Evolutionary conservation across 2,329 filamentous ascomycete species (phyloP).

Genomic region (Cercospora citrullina): DNA sequence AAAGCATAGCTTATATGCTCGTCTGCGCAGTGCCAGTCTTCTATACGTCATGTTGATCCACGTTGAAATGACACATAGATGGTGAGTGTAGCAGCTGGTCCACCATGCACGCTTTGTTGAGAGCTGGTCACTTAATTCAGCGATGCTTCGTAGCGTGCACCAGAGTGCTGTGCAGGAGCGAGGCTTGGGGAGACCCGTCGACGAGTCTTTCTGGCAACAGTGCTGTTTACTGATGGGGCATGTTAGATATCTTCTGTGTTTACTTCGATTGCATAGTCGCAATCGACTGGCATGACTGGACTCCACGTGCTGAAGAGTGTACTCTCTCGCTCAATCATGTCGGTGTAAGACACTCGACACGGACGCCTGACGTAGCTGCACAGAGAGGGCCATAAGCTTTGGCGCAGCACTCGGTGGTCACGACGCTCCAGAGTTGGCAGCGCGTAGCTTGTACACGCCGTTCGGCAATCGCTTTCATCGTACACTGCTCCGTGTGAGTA

Average conservation of each 20-base stretch:
- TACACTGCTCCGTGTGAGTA: neutral
- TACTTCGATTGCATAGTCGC: neutral
- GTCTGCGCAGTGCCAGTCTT: neutral
- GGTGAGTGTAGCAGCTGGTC: neutral
- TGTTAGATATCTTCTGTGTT: neutral
- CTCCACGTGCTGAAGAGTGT: neutral
- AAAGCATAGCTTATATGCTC: neutral
- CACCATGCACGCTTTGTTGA: neutral
- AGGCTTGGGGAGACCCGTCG: neutral
- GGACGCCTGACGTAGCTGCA: neutral
- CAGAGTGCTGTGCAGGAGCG: neutral
- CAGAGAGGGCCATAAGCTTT: neutral
- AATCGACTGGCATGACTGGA: neutral
- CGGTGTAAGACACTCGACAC: neutral
- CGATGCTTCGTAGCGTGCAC: neutral
- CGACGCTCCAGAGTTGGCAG: slow-evolving; percentile 3
- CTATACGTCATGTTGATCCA: slow-evolving; percentile 4
- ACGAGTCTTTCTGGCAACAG: neutral
- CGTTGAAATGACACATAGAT: neutral
- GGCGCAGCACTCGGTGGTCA: neutral
- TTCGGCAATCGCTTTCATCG: neutral
- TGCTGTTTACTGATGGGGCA: neutral
- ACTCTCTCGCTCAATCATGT: neutral
- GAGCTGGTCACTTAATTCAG: neutral
- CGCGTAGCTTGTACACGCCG: neutral